Base-by-base conservation (phyloP, 2,329 filamentous ascomycete species). In the Ascosphaera apis region DNA sequence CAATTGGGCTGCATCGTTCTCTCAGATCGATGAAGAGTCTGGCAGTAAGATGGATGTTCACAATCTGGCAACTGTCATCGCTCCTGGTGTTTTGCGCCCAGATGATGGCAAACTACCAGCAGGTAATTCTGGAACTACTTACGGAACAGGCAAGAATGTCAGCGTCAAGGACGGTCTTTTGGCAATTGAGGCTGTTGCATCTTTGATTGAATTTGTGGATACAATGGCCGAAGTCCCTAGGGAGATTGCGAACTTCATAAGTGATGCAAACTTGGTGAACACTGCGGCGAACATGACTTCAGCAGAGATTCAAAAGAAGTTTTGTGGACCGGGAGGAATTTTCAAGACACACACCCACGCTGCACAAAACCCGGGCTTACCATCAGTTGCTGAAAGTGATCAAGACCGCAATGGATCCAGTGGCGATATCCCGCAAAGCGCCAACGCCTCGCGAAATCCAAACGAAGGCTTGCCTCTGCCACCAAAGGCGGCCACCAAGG, bases 21-120 rank as follows among this genome's bases (percentile, higher is more conserved):
- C 91, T 42, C 84, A 93, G 50, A 75, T 98, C 11, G 88, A 98
- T 47, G 88, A 98, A 49, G 88, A 98, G 52, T 79, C 78, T 15
- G 88, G 88, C 17, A 93, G 86, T 46, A 93, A 95, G 65, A 98
- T 98, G 88, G 88, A 98, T 53, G 79, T 91, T 36, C 83, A 91
- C 61, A 98, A 98, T 50, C 67, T 98, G 42, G 82, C 88, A 3
- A 95, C 91, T 2, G 88, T 98, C 42, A 93, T 98, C 54, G 84
- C 86, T 3, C 88, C 88, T 0, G 98, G 98, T 48, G 82, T 98
- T 41, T 66, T 93, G 9, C 84, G 79, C 46, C 79, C 76, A 44
- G 70, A 62, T 40, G 63, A 55, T 41, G 25, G 25, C 25, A 28
- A 28, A 28, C 25, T 28, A 8, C 25, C 25, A 13, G 49, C 54